A percentile compares a stretch with the other conserved stretches of the same genome.
Conservation (phyloP, 2,329 filamentous ascomycete genomes). For the Colletotrichum sidae region DNA sequence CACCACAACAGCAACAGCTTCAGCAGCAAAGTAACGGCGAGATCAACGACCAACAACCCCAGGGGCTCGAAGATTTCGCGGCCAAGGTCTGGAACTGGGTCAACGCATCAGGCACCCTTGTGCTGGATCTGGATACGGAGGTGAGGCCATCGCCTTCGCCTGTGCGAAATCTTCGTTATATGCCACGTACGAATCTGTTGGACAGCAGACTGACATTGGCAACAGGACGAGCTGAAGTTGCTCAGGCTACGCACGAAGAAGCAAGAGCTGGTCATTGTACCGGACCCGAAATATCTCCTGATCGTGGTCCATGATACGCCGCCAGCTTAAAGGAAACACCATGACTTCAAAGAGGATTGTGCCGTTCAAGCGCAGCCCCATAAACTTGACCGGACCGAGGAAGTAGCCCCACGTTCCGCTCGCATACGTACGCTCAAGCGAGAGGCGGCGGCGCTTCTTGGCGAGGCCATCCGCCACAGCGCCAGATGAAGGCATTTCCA, state of each 20-base stretch:
- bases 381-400: background rate
- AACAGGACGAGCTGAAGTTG: slow-evolving; percentile 79
- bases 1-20: slow-evolving; percentile 43
- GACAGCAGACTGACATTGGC: too few relatives aligned
- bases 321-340: slow-evolving; percentile 60
- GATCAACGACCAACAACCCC: slow-evolving; percentile 48
- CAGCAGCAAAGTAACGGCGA: slow-evolving; percentile 50
- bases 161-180: background rate
- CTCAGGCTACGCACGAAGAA: slow-evolving; percentile 84
- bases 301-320: slow-evolving; percentile 87
- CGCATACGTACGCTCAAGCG: too few relatives aligned
- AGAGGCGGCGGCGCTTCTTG: background rate
- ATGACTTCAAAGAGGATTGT: background rate
- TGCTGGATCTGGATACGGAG: slow-evolving; percentile 80
- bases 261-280: slow-evolving; percentile 86
- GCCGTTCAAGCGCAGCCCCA: background rate
- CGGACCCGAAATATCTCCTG: slow-evolving; percentile 82
- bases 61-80: slow-evolving; percentile 78
- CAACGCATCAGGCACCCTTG: slow-evolving; percentile 73
- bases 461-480: background rate
- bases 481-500: slow-evolving; percentile 1
- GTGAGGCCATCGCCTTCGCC: slow-evolving; percentile 53
- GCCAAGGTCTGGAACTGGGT: slow-evolving; percentile 82
- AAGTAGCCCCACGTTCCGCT: background rate
- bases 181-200: too few relatives aligned